Conservation (phyloP, 345 rosid genomes). For the Laguncularia racemosa region DNA sequence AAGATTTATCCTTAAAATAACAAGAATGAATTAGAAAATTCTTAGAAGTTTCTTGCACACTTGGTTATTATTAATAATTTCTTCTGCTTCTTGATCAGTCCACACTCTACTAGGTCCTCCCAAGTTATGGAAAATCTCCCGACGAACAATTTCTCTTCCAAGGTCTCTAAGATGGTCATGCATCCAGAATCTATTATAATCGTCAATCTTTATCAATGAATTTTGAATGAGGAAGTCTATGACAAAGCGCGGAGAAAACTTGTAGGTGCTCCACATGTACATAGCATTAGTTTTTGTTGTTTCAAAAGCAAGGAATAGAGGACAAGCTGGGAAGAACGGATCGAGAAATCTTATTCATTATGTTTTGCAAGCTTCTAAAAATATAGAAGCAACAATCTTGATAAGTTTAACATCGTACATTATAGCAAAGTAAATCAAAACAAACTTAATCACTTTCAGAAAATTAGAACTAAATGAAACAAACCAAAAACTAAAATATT, state of each 20-base stretch:
- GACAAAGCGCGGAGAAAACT: not conserved
- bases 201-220: not conserved
- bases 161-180: not conserved
- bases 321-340: no score
- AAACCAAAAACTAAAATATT: no score
- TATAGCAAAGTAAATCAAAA: no score
- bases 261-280: not conserved
- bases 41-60: not conserved
- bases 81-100: not conserved
- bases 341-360: no score
- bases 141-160: not conserved
- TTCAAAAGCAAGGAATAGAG: no score
- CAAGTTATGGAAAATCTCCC: not conserved
- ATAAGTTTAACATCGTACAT: no score
- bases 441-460: no score
- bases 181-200: slow-evolving; percentile 2
- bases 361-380: no score
- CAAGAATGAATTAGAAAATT: no score
- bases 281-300: not conserved
- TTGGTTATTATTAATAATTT: not conserved
- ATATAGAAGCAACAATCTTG: no score
- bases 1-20: not conserved
- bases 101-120: not conserved
- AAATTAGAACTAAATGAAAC: no score
- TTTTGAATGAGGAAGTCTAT: not conserved